phyloP scores from a whole-genome alignment of 352 stramenopile species.

The Phytophthora cajani region DNA sequence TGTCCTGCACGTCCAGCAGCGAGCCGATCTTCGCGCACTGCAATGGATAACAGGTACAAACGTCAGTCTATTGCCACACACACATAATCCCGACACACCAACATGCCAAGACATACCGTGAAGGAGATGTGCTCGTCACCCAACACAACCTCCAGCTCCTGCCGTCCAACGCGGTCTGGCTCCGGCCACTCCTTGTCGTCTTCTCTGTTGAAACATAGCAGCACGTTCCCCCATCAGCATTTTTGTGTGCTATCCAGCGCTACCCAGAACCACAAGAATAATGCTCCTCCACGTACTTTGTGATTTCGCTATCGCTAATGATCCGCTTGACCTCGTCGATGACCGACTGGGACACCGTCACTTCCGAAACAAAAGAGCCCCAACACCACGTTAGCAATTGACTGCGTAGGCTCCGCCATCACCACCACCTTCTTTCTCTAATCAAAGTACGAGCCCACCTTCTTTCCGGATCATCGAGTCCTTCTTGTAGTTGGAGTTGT shows the following conservation, averaged over 20 bases:
- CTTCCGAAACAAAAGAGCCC: slow-evolving; percentile 37
- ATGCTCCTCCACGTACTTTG: slow-evolving; percentile 59
- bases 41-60: background rate
- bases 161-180: slow-evolving; percentile 90
- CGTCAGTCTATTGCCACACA: slow-evolving; percentile 4
- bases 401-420: background rate
- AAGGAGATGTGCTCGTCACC: slow-evolving; percentile 98
- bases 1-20: slow-evolving; percentile 95
- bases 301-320: slow-evolving; percentile 92
- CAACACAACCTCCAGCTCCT: slow-evolving; percentile 97
- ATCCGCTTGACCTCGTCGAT: slow-evolving; percentile 96
- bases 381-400: background rate
- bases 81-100: background rate
- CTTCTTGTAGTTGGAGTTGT: slow-evolving; percentile 99
- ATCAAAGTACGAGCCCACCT: slow-evolving; percentile 51
- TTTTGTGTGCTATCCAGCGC: background rate
- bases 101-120: slow-evolving; percentile 61
- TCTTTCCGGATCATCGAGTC: slow-evolving; percentile 98
- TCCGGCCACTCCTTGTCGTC: slow-evolving; percentile 97
- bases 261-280: background rate
- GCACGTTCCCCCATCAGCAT: slow-evolving; percentile 12
- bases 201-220: slow-evolving; percentile 57
- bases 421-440: background rate
- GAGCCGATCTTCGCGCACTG: slow-evolving; percentile 96
- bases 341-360: slow-evolving; percentile 91